Conservation (phyloP, 2,329 filamentous ascomycete genomes). For the Clarireedia monteithiana region DNA sequence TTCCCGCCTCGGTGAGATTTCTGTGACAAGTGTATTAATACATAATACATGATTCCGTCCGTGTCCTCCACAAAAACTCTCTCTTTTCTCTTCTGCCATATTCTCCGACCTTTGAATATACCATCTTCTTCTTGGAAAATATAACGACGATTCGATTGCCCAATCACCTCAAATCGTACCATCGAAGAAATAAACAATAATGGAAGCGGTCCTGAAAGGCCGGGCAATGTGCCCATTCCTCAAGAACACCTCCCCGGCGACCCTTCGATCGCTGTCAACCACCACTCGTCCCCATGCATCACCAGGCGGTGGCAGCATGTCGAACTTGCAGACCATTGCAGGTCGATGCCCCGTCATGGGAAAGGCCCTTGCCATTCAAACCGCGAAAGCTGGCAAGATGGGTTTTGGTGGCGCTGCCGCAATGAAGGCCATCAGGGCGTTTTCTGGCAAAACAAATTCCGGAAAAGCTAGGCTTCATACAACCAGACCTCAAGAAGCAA, state of each 20-base stretch:
- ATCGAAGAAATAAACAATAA: neutral
- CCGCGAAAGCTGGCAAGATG: slow-evolving; percentile 43
- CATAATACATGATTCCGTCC: neutral
- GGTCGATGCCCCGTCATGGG: slow-evolving; percentile 98
- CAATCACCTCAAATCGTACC: neutral
- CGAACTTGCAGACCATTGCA: slow-evolving; percentile 89
- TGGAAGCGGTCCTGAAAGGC: slow-evolving; percentile 10
- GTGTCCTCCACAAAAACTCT: neutral
- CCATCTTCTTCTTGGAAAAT: neutral
- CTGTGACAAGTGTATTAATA: neutral
- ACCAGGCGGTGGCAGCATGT: slow-evolving; percentile 86
- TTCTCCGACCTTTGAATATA: neutral
- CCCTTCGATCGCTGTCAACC: slow-evolving; percentile 81
- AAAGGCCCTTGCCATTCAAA: slow-evolving; percentile 88
- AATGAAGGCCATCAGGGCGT: slow-evolving; percentile 42
- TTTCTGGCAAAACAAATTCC: slow-evolving; percentile 43
- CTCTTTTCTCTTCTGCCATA: neutral
- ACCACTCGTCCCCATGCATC: slow-evolving; percentile 47
- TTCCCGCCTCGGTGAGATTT: neutral
- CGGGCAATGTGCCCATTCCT: slow-evolving; percentile 86
- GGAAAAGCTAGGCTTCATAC: slow-evolving; percentile 75
- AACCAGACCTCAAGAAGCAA: slow-evolving; percentile 67
- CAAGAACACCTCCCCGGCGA: slow-evolving; percentile 86
- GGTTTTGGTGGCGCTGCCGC: slow-evolving; percentile 35
- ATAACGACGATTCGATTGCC: neutral